Evolutionary conservation across 371 early-diverging fungal species (phyloP).

Genomic region (Vairimorpha necatrix): DNA sequence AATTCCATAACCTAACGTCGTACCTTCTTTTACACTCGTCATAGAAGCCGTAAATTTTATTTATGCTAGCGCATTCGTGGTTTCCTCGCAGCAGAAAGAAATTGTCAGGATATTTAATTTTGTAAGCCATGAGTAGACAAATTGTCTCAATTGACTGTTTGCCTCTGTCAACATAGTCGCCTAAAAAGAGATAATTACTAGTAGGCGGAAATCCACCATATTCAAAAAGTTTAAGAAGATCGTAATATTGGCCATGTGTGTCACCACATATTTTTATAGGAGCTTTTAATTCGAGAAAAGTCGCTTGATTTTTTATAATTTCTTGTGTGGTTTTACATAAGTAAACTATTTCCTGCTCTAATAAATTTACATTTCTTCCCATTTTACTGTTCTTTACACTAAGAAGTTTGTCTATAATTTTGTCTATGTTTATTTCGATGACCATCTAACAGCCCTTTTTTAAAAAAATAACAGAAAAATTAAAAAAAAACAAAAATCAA

Average conservation of each 20-base stretch:
- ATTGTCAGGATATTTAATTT: slow-evolving; percentile 40
- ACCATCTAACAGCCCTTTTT: slow-evolving; percentile 20
- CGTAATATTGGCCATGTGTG: slow-evolving; percentile 63
- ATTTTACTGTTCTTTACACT: slow-evolving; percentile 82
- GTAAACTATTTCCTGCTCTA: slow-evolving; percentile 73
- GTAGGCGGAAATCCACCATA: slow-evolving; percentile 32
- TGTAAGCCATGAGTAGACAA: slow-evolving; percentile 51
- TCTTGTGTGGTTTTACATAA: slow-evolving; percentile 83
- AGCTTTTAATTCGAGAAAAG: slow-evolving; percentile 43
- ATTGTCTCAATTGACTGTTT: slow-evolving; percentile 55
- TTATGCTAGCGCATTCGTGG: slow-evolving; percentile 52
- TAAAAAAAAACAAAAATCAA: background rate
- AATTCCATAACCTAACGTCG: slow-evolving; percentile 34
- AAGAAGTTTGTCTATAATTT: slow-evolving; percentile 64
- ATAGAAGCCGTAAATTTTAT: slow-evolving; percentile 52
- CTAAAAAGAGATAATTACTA: slow-evolving; percentile 59
- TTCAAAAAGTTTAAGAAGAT: slow-evolving; percentile 56
- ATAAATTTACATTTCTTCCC: slow-evolving; percentile 73
- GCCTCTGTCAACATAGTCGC: slow-evolving; percentile 64
- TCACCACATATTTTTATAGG: slow-evolving; percentile 59
- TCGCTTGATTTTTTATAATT: slow-evolving; percentile 73
- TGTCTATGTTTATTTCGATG: slow-evolving; percentile 51
- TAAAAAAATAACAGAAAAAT: background rate
- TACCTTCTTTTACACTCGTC: slow-evolving; percentile 58
- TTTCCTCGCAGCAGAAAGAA: slow-evolving; percentile 60